These are phyloP conservation scores for Mrakia blollopis DNA, from an alignment of 768 basidiomycete species.

Conservation along the genomic window DNA sequence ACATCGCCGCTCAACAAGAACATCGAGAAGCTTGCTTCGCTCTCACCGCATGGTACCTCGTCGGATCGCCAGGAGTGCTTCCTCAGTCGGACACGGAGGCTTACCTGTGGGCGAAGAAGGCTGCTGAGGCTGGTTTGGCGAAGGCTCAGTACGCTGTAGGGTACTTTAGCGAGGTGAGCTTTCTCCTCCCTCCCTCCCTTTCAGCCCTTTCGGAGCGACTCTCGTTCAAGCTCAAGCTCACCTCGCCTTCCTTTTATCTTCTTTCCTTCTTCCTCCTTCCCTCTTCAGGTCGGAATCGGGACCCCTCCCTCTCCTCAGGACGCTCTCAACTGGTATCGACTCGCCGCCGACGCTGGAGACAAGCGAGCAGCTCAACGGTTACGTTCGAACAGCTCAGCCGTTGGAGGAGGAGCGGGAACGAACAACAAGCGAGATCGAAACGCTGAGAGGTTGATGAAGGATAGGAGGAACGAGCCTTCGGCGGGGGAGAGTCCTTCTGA, in stretches of 20 bases:
- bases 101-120: constrained; percentile 92
- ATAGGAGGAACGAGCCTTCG: constrained; percentile 42
- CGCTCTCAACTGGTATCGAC: constrained; percentile 75
- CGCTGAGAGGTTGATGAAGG: constrained; percentile 40
- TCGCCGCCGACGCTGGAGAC: constrained; percentile 85
- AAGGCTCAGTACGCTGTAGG: constrained; percentile 99
- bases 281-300: constrained; percentile 57
- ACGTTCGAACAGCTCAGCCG: constrained; percentile 56
- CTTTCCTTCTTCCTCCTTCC: neutral
- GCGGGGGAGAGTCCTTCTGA: constrained; percentile 31
- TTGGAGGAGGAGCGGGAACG: constrained; percentile 53
- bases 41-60: constrained; percentile 97
- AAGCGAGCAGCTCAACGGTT: constrained; percentile 85
- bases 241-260: neutral
- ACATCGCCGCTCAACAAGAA: constrained; percentile 95
- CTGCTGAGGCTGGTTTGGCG: constrained; percentile 81
- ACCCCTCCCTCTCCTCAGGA: constrained; percentile 41
- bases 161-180: constrained; percentile 79
- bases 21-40: constrained; percentile 98
- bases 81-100: constrained; percentile 99
- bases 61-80: constrained; percentile 92
- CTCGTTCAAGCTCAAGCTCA: constrained; percentile 8
- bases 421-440: constrained; percentile 26
- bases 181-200: neutral
- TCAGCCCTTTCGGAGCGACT: too few relatives aligned